Conservation (phyloP, 495 filamentous ascomycete species). For the Daldinia vernicosa region DNA sequence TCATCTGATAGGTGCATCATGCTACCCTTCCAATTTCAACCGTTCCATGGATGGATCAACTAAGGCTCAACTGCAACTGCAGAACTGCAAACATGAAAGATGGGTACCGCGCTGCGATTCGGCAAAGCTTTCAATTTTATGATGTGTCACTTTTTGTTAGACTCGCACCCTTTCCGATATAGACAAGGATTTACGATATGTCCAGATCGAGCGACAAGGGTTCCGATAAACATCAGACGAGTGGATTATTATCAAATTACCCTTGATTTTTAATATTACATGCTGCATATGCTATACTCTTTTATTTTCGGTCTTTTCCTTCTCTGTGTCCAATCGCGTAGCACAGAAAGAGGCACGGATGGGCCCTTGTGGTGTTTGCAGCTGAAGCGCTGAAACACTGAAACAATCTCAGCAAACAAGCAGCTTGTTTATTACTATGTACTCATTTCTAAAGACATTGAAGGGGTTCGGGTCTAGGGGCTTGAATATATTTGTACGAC, state of each 20-base stretch:
- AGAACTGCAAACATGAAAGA: conserved; percentile 35
- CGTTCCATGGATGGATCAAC: conserved; percentile 13
- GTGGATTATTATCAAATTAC: conserved; percentile 13
- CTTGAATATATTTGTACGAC: conserved; percentile 42
- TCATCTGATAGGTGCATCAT: conserved; percentile 22
- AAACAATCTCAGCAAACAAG: conserved; percentile 40
- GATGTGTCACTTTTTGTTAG: conserved; percentile 38
- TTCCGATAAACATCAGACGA: conserved; percentile 1
- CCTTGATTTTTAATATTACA: conserved; percentile 6
- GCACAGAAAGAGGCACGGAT: conserved; percentile 30
- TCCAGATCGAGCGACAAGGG: conserved; percentile 27
- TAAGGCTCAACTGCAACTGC: conserved; percentile 26
- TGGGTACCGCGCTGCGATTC: conserved; percentile 6
- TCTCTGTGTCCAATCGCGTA: conserved; percentile 17
- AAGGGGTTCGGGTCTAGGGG: conserved; percentile 22
- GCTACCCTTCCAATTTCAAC: conserved; percentile 10
- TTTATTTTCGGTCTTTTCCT: not conserved
- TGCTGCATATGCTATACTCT: not conserved
- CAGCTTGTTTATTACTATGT: conserved; percentile 27
- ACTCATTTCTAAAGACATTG: conserved; percentile 36
- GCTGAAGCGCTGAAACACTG: conserved; percentile 39
- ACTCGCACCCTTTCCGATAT: conserved; percentile 33
- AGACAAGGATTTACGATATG: conserved; percentile 25
- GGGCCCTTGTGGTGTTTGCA: conserved; percentile 36
- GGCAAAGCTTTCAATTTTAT: conserved; percentile 30